Evolutionary conservation across 2,329 filamentous ascomycete genomes (phyloP).

Genomic region (Fusarium sp.): DNA sequence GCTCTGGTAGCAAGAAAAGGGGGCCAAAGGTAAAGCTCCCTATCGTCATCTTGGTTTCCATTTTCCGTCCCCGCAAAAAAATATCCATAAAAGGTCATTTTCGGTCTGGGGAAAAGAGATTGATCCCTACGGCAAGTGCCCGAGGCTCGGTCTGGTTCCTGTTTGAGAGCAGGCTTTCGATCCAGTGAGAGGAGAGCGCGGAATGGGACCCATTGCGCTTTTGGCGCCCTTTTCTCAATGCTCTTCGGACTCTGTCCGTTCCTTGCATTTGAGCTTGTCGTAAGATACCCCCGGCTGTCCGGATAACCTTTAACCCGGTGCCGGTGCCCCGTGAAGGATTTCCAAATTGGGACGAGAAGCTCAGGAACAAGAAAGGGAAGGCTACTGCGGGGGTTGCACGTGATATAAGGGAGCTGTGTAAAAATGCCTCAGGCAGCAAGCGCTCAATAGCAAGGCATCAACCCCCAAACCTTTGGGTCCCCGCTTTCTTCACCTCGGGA

Average conservation of each 20-base stretch:
- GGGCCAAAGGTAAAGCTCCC: background rate
- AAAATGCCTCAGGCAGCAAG: conserved; percentile 4
- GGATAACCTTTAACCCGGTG: conserved; percentile 33
- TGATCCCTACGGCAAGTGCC: conserved; percentile 26
- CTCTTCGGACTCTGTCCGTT: conserved; percentile 33
- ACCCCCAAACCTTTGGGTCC: conserved; percentile 24
- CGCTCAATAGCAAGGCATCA: background rate
- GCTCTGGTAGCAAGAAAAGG: background rate
- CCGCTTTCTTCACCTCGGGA: conserved; percentile 25
- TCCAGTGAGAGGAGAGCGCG: background rate
- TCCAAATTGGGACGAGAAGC: background rate
- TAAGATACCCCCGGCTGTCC: conserved; percentile 5
- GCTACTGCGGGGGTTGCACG: conserved; percentile 1
- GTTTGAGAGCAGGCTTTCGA: background rate
- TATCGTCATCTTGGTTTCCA: background rate
- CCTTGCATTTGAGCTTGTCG: conserved; percentile 1
- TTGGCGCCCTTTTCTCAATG: background rate
- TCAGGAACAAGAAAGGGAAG: background rate
- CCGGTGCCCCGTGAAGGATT: conserved; percentile 8
- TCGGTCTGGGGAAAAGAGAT: background rate
- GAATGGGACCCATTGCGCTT: conserved; percentile 19
- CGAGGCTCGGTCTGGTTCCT: conserved; percentile 16
- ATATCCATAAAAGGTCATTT: background rate
- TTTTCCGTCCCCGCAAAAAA: conserved; percentile 1
- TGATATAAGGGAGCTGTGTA: background rate